Conservation (phyloP, 129 eudicot genomes). For the Erigeron canadensis region DNA sequence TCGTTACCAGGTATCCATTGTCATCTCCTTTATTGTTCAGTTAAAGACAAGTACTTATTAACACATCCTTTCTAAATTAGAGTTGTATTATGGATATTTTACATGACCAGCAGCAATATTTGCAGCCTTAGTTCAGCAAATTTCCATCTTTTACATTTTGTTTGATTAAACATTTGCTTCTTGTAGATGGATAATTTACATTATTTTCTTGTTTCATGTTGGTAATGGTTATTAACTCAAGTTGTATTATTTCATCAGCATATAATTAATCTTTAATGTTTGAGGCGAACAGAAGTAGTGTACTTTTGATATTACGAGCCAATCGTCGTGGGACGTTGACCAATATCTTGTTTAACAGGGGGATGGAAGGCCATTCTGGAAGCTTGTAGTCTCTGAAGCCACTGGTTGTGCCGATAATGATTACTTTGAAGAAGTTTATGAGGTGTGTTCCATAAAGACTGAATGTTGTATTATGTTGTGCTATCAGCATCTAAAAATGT, state of each 20-base stretch:
- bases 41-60: too few relatives aligned
- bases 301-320: too few relatives aligned
- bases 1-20: slow-evolving; percentile 71
- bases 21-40: not conserved
- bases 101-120: too few relatives aligned
- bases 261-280: not conserved
- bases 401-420: slow-evolving; percentile 74
- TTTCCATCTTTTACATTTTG: not conserved
- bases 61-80: too few relatives aligned
- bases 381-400: slow-evolving; percentile 91
- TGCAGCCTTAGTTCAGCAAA: not conserved
- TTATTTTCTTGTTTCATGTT: slow-evolving; percentile 1
- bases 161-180: not conserved
- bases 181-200: not conserved
- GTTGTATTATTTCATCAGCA: not conserved
- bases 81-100: too few relatives aligned
- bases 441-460: slow-evolving; percentile 39
- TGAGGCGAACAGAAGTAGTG: too few relatives aligned
- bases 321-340: too few relatives aligned
- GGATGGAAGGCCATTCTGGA: slow-evolving; percentile 96
- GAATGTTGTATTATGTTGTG: not conserved
- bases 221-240: not conserved
- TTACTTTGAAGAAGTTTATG: slow-evolving; percentile 92
- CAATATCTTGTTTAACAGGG: slow-evolving; percentile 45
- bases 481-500: not conserved